A percentile compares a stretch with the other conserved stretches of the same genome.
Conservation (phyloP, 2,329 filamentous ascomycete genomes). For the Helotiales sp. region DNA sequence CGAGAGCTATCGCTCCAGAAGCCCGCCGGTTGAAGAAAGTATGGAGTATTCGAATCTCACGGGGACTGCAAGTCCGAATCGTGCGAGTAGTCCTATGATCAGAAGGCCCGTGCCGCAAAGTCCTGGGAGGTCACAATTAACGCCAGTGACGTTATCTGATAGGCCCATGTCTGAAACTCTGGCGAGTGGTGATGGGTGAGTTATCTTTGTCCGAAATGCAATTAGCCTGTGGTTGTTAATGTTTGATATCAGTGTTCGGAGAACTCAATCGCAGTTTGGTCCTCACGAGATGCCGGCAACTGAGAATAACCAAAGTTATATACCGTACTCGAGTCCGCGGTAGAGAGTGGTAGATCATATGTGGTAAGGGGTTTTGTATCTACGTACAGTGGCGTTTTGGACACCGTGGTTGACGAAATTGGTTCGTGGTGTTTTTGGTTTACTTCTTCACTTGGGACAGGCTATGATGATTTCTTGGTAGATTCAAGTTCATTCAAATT, state of each 20-base stretch:
- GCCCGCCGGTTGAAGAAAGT: slow-evolving; percentile 22
- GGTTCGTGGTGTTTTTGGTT: background rate
- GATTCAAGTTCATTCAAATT: too few species aligned
- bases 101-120: slow-evolving; percentile 7
- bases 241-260: background rate
- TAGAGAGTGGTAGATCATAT: background rate
- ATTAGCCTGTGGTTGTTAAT: background rate
- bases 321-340: slow-evolving; percentile 5
- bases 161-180: background rate
- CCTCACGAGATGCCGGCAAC: slow-evolving; percentile 13
- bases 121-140: background rate
- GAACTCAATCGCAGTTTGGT: slow-evolving; percentile 8
- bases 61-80: slow-evolving; percentile 13
- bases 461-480: background rate
- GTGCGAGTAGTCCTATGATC: slow-evolving; percentile 12
- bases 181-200: background rate
- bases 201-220: background rate
- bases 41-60: slow-evolving; percentile 16
- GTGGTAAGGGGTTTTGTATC: background rate
- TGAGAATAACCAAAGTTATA: slow-evolving; percentile 12
- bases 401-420: too few species aligned
- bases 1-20: slow-evolving; percentile 25
- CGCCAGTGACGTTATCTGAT: slow-evolving; percentile 19
- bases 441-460: background rate
- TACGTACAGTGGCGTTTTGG: background rate